These are phyloP conservation scores for Aureobasidium sp. DNA, from an alignment of 2,329 filamentous ascomycete species.

Conservation along the genomic window DNA sequence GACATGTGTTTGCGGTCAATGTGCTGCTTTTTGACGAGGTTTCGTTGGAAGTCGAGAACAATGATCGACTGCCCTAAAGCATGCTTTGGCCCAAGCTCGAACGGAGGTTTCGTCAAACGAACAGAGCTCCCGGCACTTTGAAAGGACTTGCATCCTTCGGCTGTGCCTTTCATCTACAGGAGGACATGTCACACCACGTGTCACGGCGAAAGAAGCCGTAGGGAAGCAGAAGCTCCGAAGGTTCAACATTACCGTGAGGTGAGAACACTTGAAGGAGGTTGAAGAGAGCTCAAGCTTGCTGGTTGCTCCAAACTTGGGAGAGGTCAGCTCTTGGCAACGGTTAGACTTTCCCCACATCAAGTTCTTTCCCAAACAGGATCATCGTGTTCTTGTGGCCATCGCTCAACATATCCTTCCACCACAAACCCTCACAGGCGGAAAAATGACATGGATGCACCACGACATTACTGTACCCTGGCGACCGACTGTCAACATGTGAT, in stretches of 20 bases:
- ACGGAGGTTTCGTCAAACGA: constrained; percentile 6
- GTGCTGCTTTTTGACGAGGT: neutral
- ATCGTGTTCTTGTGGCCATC: neutral
- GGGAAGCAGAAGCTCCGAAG: neutral
- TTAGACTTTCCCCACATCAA: neutral
- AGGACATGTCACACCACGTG: neutral
- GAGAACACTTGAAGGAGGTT: neutral
- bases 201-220: neutral
- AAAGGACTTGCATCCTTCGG: neutral
- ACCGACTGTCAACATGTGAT: neutral
- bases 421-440: neutral
- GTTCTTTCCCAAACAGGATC: neutral
- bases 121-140: neutral
- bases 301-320: neutral
- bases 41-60: neutral
- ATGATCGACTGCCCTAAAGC: neutral
- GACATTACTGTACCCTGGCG: neutral
- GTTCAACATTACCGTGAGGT: neutral
- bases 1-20: neutral
- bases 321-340: neutral
- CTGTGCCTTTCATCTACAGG: neutral
- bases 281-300: neutral
- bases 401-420: neutral
- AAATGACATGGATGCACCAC: neutral
- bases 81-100: constrained; percentile 2